A percentile compares a stretch with the other conserved stretches of the same genome.
phyloP scores from a whole-genome alignment of 495 filamentous ascomycete species.

The Polyplosphaeria fusca region DNA sequence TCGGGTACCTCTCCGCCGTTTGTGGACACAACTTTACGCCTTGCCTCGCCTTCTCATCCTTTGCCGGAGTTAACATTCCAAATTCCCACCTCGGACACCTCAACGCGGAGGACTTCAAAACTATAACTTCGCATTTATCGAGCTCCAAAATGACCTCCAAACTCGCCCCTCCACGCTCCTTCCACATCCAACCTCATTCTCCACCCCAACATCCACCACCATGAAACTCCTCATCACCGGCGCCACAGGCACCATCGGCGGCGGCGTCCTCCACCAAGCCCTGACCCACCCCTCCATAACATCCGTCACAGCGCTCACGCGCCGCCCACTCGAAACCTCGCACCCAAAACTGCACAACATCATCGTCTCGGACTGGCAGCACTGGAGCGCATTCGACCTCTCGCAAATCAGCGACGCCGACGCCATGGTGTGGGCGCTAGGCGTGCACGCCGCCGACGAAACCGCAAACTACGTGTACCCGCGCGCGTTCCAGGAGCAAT shows the following conservation, averaged over 20 bases:
- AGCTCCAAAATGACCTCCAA: too few relatives aligned
- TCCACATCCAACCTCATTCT: too few relatives aligned
- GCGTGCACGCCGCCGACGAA: background rate
- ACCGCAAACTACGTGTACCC: background rate
- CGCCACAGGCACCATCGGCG: slow-evolving; percentile 12
- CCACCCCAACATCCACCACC: too few relatives aligned
- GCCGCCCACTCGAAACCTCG: background rate
- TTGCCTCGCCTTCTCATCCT: too few relatives aligned
- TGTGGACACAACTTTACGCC: too few relatives aligned
- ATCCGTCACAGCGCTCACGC: background rate
- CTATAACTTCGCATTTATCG: too few relatives aligned
- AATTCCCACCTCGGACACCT: too few relatives aligned
- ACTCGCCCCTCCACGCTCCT: too few relatives aligned
- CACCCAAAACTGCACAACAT: background rate
- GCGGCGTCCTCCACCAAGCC: background rate
- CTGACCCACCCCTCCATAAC: background rate
- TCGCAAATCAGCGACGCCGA: background rate
- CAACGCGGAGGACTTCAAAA: too few relatives aligned
- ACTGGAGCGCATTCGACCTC: background rate
- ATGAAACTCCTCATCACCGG: slow-evolving; percentile 15
- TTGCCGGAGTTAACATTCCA: too few relatives aligned
- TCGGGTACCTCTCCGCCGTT: too few relatives aligned
- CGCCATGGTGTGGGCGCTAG: slow-evolving; percentile 1
- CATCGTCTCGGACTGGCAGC: background rate
- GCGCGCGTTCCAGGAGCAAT: background rate